Evolutionary conservation across 306 rosid genomes (phyloP), one percentile per base, ranked within the genome.

Genomic region (Sindora glabra): DNA sequence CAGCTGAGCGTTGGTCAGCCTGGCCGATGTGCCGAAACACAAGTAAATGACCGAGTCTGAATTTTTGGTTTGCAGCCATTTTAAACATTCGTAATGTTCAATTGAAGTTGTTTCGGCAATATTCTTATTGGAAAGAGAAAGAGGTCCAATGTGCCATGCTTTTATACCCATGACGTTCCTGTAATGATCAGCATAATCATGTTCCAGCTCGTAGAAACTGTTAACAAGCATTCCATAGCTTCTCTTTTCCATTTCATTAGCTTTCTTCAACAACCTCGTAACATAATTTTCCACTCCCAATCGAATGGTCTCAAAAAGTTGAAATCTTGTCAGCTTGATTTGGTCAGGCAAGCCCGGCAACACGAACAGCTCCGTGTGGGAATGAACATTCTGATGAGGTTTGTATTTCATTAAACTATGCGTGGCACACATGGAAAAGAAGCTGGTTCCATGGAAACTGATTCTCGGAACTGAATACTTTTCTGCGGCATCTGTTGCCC

Each of bases 191-290:
- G 68, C 75, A 62, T 72, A 72, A 6, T 19, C 51, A 11, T 48
- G 64, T 40, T 77, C 78, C 1, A 77, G 82, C 44, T 77, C 82
- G 38, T 62, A 68, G 33, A 77, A 77, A 60, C 82, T 77, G 44
- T 77, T 77, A 25, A 63, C 53, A 10, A 77, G 50, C 63, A 68
- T 59, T 24, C 82, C 78, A 72, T 48, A 72, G 41, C 75, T 67
- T 30, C 59, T 48, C 8, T 6, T 7, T 34, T 67, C 72, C 1
- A 44, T 67, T 56, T 57, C 45, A 41, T 37, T 49, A 16, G 42
- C 21, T 19, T 46, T 59, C 6, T 27, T 26, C 15, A 45, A 14
- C 45, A 67, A 1, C 41, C 38, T 67, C 18, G 52, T 15, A 10
- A 77, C 67, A 0, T 48, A 64, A 16, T 59, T 67, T 14, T 56